These are phyloP conservation scores for Rhododendron ferrugineum DNA, from an alignment of 148 eudicot species.

Conservation along the genomic window DNA sequence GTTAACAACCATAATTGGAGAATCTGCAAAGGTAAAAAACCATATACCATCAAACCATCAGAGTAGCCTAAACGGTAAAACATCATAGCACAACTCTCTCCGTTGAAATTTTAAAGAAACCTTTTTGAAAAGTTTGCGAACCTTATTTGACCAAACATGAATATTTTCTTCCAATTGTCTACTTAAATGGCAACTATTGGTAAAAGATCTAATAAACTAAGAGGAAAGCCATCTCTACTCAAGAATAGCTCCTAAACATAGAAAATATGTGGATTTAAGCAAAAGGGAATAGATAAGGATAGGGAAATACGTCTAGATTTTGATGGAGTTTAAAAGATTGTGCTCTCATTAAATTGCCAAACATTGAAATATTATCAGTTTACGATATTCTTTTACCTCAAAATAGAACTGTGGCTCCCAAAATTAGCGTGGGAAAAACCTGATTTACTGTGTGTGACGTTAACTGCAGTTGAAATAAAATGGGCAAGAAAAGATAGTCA, in stretches of 20 bases:
- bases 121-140: background rate
- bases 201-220: background rate
- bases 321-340: background rate
- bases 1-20: conserved; percentile 67
- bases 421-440: background rate
- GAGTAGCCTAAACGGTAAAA: background rate
- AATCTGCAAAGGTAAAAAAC: conserved; percentile 38
- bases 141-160: background rate
- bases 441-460: background rate
- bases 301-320: background rate
- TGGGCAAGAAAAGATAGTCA: background rate
- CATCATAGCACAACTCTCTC: background rate
- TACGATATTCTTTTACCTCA: background rate
- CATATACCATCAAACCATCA: background rate
- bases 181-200: background rate
- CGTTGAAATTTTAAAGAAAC: background rate
- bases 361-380: background rate
- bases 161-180: background rate
- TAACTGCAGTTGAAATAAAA: background rate
- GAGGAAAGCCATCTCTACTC: background rate
- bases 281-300: background rate
- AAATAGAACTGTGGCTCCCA: background rate
- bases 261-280: background rate
- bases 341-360: background rate
- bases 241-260: background rate